Percentiles rank a stretch among this genome's conserved stretches.
Conservation (phyloP, 2,329 filamentous ascomycete genomes). For the Podosphaera aphanis region DNA sequence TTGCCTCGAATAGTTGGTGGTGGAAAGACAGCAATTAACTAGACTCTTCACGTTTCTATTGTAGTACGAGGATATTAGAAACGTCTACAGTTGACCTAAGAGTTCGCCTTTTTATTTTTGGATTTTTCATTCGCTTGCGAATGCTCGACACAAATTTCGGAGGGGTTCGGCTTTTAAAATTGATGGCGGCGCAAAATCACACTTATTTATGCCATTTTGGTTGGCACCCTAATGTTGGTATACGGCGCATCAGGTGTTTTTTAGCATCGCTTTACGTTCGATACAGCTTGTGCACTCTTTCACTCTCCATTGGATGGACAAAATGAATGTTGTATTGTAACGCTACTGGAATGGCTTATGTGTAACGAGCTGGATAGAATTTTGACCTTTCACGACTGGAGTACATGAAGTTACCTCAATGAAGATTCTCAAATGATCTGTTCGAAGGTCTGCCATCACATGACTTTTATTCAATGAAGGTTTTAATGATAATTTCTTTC, state of each 20-base stretch:
- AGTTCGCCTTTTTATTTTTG: background rate
- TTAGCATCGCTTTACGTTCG: background rate
- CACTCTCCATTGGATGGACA: background rate
- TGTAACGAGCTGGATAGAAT: background rate
- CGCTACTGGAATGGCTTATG: background rate
- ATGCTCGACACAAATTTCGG: background rate
- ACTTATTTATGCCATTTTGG: background rate
- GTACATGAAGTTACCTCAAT: background rate
- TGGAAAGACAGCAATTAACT: background rate
- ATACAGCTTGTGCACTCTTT: background rate
- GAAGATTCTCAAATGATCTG: too few species aligned
- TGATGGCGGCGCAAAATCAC: background rate
- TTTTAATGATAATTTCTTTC: too few species aligned
- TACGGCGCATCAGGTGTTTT: background rate
- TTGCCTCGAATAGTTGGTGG: conserved; percentile 13
- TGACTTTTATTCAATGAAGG: too few species aligned
- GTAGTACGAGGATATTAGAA: too few species aligned
- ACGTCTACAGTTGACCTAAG: too few species aligned
- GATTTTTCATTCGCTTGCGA: background rate
- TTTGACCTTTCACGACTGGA: background rate
- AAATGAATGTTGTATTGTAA: background rate
- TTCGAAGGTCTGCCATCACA: too few species aligned
- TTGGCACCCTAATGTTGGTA: background rate
- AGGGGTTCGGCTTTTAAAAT: background rate
- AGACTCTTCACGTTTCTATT: too few species aligned